phyloP scores from a whole-genome alignment of 164 flowering plant genomes.

The Paratinospora sagittata region DNA sequence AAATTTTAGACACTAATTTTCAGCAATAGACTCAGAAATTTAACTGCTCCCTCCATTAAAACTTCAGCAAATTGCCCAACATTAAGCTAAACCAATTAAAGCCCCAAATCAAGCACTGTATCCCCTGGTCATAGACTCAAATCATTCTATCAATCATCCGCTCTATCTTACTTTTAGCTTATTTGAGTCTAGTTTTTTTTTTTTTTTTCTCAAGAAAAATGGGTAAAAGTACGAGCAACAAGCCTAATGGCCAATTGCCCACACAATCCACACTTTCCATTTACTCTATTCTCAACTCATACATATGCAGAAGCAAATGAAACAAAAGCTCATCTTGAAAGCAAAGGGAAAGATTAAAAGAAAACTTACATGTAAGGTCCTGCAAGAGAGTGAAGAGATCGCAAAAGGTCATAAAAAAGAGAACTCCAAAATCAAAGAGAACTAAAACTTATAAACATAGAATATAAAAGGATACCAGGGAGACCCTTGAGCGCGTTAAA shows the following conservation, averaged over 20 bases:
- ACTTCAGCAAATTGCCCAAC: not conserved
- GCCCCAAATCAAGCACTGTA: no score
- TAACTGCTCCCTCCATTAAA: not conserved
- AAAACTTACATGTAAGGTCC: conserved; percentile 93
- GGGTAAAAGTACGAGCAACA: no score
- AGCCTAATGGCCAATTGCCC: no score
- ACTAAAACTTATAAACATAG: not conserved
- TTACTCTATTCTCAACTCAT: no score
- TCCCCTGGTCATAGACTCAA: no score
- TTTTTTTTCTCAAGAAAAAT: no score
- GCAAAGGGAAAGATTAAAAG: conserved; percentile 3
- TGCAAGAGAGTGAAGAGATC: conserved; percentile 28
- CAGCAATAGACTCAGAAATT: not conserved
- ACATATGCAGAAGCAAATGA: conserved; percentile 2
- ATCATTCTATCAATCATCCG: no score
- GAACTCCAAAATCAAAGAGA: not conserved
- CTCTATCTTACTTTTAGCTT: no score
- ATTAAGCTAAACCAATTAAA: no score
- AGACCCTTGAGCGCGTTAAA: conserved; percentile 90
- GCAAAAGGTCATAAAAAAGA: not conserved
- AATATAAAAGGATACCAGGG: conserved; percentile 45
- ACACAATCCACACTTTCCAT: no score
- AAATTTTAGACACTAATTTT: not conserved
- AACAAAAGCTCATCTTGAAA: conserved; percentile 11
- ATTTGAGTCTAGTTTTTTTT: no score